Conservation (phyloP, 108 stramenopile species). For the Seminavis robusta region DNA sequence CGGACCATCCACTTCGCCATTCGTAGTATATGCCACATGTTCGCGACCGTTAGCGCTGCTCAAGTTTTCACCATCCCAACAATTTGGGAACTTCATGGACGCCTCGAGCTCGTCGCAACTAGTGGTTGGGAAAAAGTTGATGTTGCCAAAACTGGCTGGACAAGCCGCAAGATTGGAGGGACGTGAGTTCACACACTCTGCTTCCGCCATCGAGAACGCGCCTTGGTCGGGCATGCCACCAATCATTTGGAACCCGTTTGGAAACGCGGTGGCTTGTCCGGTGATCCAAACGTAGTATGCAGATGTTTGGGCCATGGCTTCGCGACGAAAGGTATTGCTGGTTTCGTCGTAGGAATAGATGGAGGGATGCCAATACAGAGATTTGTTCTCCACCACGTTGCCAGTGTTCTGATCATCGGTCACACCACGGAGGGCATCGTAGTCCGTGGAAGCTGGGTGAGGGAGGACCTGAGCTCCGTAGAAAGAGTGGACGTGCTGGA, state of each 20-base stretch:
- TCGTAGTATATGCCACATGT: conserved; percentile 23
- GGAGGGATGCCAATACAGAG: conserved; percentile 27
- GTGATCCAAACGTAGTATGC: conserved; percentile 22
- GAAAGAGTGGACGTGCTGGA: too few species aligned
- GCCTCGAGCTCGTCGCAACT: conserved; percentile 12
- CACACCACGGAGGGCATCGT: too few species aligned
- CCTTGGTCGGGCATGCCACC: neutral
- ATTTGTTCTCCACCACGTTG: conserved; percentile 20
- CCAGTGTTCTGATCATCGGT: conserved; percentile 7
- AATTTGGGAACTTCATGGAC: conserved; percentile 9
- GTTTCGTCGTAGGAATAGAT: conserved; percentile 8
- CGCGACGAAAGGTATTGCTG: neutral
- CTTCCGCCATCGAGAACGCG: neutral
- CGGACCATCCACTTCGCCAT: conserved; percentile 20
- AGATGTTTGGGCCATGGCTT: neutral
- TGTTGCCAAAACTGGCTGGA: neutral
- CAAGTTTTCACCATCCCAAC: conserved; percentile 40
- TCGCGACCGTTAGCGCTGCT: too few species aligned
- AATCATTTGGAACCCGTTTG: conserved; percentile 23
- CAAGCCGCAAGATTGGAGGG: conserved; percentile 5
- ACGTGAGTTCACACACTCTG: conserved; percentile 4
- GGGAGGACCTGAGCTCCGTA: too few species aligned
- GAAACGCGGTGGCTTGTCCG: conserved; percentile 22
- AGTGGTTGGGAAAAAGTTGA: conserved; percentile 5
- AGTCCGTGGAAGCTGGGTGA: too few species aligned